These are phyloP conservation scores for Globisporangium viniferum DNA, from an alignment of 352 stramenopile genomes.

Conservation along the genomic window DNA sequence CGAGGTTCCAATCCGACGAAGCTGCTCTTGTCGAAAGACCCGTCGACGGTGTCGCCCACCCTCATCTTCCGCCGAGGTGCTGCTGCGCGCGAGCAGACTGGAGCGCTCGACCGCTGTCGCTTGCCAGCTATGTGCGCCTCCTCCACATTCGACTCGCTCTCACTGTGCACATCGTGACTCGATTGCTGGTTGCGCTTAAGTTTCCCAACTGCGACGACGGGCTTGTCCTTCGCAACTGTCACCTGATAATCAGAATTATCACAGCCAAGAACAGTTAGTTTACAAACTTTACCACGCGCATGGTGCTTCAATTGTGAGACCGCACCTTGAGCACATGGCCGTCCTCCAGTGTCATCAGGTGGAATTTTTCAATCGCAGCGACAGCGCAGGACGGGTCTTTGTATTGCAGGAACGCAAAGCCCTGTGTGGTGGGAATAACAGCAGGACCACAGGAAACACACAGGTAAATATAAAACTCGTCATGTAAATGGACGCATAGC, in stretches of 20 bases:
- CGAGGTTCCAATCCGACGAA: background rate
- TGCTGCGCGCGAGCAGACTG: background rate
- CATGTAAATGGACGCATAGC: background rate
- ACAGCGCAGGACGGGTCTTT: slow-evolving; percentile 42
- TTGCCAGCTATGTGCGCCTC: slow-evolving; percentile 46
- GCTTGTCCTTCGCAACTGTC: slow-evolving; percentile 61
- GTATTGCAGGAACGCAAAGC: slow-evolving; percentile 80
- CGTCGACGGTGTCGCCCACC: background rate
- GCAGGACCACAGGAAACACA: background rate
- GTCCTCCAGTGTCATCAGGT: slow-evolving; percentile 58
- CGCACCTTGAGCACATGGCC: slow-evolving; percentile 71
- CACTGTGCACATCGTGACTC: slow-evolving; percentile 21
- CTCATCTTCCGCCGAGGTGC: slow-evolving; percentile 10
- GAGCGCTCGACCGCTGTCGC: slow-evolving; percentile 59
- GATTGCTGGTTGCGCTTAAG: slow-evolving; percentile 61
- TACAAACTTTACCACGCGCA: no score
- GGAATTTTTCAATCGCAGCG: slow-evolving; percentile 58
- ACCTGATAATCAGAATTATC: slow-evolving; percentile 33
- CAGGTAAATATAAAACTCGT: background rate
- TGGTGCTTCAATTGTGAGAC: background rate
- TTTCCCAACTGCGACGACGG: slow-evolving; percentile 40
- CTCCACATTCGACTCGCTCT: slow-evolving; percentile 12
- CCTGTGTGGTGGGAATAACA: slow-evolving; percentile 27
- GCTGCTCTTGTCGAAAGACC: background rate
- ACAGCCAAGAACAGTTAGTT: background rate